Percentiles rank a stretch among this genome's conserved stretches.
Conservation (phyloP, 2,329 filamentous ascomycete species). For the Hawksworthiomyces lignivorus region DNA sequence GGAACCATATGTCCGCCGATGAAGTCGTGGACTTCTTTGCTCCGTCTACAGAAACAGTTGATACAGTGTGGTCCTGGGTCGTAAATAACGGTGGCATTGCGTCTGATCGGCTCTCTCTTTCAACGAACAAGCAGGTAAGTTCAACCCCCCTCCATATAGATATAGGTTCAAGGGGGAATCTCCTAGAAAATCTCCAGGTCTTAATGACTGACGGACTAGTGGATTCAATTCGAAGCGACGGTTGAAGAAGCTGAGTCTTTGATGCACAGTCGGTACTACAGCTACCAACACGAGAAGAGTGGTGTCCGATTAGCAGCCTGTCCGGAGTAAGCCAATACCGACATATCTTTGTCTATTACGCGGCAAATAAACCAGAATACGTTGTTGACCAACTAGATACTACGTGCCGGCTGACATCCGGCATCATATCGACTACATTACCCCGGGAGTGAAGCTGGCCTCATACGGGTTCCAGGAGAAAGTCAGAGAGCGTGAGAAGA, state of each 20-base stretch:
- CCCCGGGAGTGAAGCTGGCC: constrained; percentile 9
- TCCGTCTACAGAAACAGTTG: constrained; percentile 23
- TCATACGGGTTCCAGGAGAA: constrained; percentile 3
- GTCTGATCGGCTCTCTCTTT: constrained; percentile 2
- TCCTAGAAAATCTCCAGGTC: too few relatives aligned
- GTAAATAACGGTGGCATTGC: constrained; percentile 15
- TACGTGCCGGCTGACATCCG: constrained; percentile 39
- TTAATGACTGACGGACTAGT: too few relatives aligned
- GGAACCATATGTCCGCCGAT: constrained; percentile 25
- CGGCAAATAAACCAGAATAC: too few relatives aligned
- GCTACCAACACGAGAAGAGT: constrained; percentile 12
- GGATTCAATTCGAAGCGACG: constrained; percentile 17
- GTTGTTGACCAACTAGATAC: too few relatives aligned
- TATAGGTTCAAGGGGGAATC: too few relatives aligned
- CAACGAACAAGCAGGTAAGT: constrained; percentile 7
- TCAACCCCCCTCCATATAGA: too few relatives aligned
- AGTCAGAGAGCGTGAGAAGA: too few relatives aligned
- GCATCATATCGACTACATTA: constrained; percentile 42
- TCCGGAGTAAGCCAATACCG: constrained; percentile 2
- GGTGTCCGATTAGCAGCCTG: not conserved
- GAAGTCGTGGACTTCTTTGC: constrained; percentile 30
- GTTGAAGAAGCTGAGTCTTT: constrained; percentile 16
- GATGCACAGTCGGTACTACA: constrained; percentile 14
- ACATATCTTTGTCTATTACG: not conserved
- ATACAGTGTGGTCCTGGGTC: constrained; percentile 25